phyloP scores from a whole-genome alignment of 495 filamentous ascomycete genomes.

The Cercophora newfieldiana region DNA sequence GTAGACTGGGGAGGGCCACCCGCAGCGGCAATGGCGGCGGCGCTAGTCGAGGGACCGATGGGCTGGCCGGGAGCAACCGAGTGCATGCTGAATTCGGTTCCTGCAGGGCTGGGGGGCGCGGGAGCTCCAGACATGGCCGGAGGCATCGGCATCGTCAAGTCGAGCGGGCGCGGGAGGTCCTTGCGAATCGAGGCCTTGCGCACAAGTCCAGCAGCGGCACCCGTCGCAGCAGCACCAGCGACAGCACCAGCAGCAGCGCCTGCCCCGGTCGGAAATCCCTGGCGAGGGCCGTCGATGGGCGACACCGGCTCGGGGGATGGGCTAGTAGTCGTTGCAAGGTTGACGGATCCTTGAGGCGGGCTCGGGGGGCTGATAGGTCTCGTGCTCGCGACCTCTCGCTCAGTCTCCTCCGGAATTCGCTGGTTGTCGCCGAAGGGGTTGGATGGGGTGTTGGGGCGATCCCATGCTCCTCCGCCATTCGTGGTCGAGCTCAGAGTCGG shows the following conservation, averaged over 20 bases:
- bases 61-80: constrained; percentile 51
- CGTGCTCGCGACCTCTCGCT: constrained; percentile 16
- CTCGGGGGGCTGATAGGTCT: constrained; percentile 34
- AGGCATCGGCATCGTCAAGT: constrained; percentile 47
- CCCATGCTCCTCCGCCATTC: constrained; percentile 28
- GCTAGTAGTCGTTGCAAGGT: constrained; percentile 34
- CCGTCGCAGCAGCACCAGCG: constrained; percentile 30
- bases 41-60: constrained; percentile 44
- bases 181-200: constrained; percentile 50
- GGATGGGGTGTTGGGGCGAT: constrained; percentile 44
- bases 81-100: constrained; percentile 58
- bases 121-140: constrained; percentile 19
- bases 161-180: constrained; percentile 45
- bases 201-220: constrained; percentile 35
- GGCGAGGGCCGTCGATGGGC: constrained; percentile 26
- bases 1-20: constrained; percentile 56
- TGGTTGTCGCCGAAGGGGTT: constrained; percentile 55
- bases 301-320: constrained; percentile 31
- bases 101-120: constrained; percentile 57
- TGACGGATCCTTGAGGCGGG: constrained; percentile 40
- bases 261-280: constrained; percentile 39
- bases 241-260: constrained; percentile 42
- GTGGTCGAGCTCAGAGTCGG: constrained; percentile 23
- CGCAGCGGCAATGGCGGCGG: constrained; percentile 54
- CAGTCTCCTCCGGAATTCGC: constrained; percentile 33